phyloP scores from a whole-genome alignment of 768 basidiomycete species.

The Russula virescens region DNA sequence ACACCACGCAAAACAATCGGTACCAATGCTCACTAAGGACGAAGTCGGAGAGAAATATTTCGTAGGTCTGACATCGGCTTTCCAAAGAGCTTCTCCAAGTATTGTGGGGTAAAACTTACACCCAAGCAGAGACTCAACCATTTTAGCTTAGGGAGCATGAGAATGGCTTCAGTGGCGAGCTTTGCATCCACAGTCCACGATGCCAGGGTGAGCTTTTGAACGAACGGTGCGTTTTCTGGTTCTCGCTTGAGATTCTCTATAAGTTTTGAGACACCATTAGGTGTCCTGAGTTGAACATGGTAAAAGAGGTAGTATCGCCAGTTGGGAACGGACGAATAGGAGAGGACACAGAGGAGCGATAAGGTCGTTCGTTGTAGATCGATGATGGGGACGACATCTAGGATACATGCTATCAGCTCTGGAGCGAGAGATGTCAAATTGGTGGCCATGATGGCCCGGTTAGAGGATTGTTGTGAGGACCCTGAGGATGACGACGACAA shows the following conservation, averaged over 20 bases:
- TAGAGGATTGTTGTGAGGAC: no score
- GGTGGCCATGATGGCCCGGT: background rate
- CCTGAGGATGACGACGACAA: no score
- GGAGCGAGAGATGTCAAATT: slow-evolving; percentile 41
- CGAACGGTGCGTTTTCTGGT: slow-evolving; percentile 26
- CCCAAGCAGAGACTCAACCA: slow-evolving; percentile 64
- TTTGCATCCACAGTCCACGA: slow-evolving; percentile 70
- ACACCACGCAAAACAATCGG: background rate
- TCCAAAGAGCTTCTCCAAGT: slow-evolving; percentile 63
- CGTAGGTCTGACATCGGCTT: slow-evolving; percentile 43
- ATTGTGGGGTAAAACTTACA: slow-evolving; percentile 72
- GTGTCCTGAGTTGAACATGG: slow-evolving; percentile 44
- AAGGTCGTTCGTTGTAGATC: slow-evolving; percentile 49
- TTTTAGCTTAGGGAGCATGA: slow-evolving; percentile 46
- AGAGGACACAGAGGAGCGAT: slow-evolving; percentile 58
- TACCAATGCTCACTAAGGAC: slow-evolving; percentile 44
- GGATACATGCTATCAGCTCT: slow-evolving; percentile 60
- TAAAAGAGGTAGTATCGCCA: slow-evolving; percentile 47
- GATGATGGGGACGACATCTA: slow-evolving; percentile 43
- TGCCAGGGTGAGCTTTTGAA: slow-evolving; percentile 48
- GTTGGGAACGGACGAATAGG: slow-evolving; percentile 47
- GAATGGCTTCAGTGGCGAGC: slow-evolving; percentile 57
- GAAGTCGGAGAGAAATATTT: slow-evolving; percentile 63
- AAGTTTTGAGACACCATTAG: slow-evolving; percentile 51
- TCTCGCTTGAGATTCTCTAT: slow-evolving; percentile 47